Conservation (phyloP, 108 stramenopile genomes). For the Tribonema minus region DNA sequence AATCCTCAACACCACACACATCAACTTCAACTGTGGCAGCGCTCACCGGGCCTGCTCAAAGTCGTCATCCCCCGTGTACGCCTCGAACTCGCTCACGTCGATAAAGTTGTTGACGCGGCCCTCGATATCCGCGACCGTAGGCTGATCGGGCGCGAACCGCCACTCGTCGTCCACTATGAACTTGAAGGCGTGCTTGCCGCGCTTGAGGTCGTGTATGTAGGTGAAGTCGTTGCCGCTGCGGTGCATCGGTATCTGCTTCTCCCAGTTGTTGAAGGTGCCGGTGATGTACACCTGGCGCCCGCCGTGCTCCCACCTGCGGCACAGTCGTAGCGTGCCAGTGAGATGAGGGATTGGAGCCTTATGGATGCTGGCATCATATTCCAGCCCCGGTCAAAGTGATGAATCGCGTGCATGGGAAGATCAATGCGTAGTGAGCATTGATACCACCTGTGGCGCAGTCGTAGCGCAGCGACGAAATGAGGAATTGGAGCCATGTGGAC, state of each 20-base stretch:
- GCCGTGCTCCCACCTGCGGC: constrained; percentile 95
- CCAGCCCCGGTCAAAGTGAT: too few species aligned
- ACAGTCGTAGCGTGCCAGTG: too few species aligned
- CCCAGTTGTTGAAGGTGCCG: constrained; percentile 99
- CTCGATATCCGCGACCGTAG: constrained; percentile 94
- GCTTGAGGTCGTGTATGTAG: constrained; percentile 92
- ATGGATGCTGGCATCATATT: too few species aligned
- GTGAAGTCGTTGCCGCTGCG: constrained; percentile 99
- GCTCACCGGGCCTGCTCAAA: constrained; percentile 61
- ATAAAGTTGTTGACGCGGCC: constrained; percentile 98
- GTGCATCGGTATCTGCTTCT: constrained; percentile 94
- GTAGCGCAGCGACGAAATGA: too few species aligned
- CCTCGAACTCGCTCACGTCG: constrained; percentile 92
- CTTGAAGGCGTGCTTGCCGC: constrained; percentile 76
- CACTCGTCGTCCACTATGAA: constrained; percentile 99
- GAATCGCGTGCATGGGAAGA: too few species aligned
- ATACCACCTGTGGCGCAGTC: too few species aligned
- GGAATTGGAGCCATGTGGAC: too few species aligned
- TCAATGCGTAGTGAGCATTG: too few species aligned
- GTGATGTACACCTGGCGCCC: constrained; percentile 94
- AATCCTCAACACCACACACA: too few species aligned
- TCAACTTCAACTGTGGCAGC: too few species aligned
- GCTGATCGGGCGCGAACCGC: constrained; percentile 81
- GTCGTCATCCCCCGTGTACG: constrained; percentile 85
- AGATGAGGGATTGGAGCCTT: too few species aligned